Conservation (phyloP, 176 grass and related monocot species). For the Pontederia paniculata region DNA sequence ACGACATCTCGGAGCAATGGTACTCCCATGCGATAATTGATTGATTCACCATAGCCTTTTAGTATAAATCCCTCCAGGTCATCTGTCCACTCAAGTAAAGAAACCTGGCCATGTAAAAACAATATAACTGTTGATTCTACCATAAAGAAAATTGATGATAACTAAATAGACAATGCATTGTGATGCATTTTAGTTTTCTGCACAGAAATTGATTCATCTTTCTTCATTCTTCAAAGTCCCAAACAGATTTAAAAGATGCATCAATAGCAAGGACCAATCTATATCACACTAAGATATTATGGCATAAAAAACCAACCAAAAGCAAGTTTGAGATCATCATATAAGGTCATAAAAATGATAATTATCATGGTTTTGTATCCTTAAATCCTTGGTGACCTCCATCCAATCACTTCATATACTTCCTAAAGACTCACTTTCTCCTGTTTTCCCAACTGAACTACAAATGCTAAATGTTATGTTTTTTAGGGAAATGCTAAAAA, state of each 20-base stretch:
- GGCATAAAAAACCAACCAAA: background rate
- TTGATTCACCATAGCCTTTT: slow-evolving; percentile 89
- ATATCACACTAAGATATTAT: too few relatives aligned
- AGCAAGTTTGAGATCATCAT: background rate
- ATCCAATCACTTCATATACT: too few relatives aligned
- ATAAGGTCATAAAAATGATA: background rate
- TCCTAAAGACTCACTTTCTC: too few relatives aligned
- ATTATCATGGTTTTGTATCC: background rate
- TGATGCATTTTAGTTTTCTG: too few relatives aligned
- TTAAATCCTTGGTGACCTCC: too few relatives aligned
- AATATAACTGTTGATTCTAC: background rate
- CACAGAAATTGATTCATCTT: too few relatives aligned
- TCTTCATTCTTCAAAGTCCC: background rate
- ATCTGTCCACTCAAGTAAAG: slow-evolving; percentile 86
- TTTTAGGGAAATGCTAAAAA: slow-evolving; percentile 3
- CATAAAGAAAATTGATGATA: background rate
- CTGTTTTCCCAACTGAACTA: too few relatives aligned
- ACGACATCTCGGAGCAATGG: slow-evolving; percentile 76
- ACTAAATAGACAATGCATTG: background rate
- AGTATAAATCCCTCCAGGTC: slow-evolving; percentile 88
- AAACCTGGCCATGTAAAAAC: slow-evolving; percentile 44
- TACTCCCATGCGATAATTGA: slow-evolving; percentile 87
- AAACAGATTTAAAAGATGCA: background rate
- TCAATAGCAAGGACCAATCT: background rate
- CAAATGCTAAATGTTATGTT: too few relatives aligned